Base-by-base conservation (phyloP, 2,329 filamentous ascomycete species). In the Ascochyta fabae region DNA sequence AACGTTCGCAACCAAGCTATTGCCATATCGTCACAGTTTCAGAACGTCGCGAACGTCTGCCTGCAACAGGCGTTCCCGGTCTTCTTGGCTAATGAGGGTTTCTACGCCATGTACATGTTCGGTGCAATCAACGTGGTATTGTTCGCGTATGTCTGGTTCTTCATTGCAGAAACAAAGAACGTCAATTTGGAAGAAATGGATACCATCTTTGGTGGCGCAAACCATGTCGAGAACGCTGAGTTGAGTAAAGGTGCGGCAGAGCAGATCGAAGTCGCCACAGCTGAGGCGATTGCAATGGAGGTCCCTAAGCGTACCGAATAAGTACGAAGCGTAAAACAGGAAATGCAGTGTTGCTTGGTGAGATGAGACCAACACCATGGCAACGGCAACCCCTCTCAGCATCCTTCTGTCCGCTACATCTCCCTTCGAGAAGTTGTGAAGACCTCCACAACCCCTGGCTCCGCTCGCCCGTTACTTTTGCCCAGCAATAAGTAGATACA, bases 1-100 rank as follows among this genome's bases (percentile, higher is more conserved):
- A 88, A 88, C 69, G 84, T 88, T n/a, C 84, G 86, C n/a, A 33
- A 44, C 9, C 33, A 52, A 19, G 49, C 49, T 4, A 40, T 52
- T 26, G 41, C 55, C 34, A 46, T 52, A 24, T 51, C 33, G 5
- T 39, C 44, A 6, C 51, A 43, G 22, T 33, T 40, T 8, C 51
- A 43, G 31, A 48, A 39, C 8, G 44, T 48, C 16, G 39, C 44
- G 29, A 48, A 54, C 12, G 24, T 42, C 31, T 38, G 35, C 16
- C 24, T 48, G 15, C 38, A 54, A 33, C 51, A 48, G 34, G 38
- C 38, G 6, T 36, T 54, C n/a, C 43, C 44, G 16, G 44, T 48
- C 3, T 44, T 43, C n/a, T 24, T 44, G 13, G 45, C 39, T 6
- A 48, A 54, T 8, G 23, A 48, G 7, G 39, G 33, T 0, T 38